phyloP scores from a whole-genome alignment of 768 basidiomycete genomes.

The Trichaptum fuscoviolaceum region DNA sequence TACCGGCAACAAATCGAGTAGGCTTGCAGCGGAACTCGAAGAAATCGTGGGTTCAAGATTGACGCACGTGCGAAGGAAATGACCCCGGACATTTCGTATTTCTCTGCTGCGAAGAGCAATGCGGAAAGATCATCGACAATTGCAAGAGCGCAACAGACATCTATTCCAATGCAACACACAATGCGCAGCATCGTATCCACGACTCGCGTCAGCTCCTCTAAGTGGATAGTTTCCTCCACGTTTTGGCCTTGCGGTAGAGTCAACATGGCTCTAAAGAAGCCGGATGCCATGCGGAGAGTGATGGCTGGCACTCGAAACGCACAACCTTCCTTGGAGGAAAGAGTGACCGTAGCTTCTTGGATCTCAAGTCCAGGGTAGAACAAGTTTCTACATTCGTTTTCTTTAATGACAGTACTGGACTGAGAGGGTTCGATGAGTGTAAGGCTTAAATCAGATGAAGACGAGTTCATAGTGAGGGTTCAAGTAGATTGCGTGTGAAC shows the following conservation, averaged over 20 bases:
- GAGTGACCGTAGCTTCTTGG: background rate
- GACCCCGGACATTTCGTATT: slow-evolving; percentile 42
- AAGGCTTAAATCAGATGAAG: no score
- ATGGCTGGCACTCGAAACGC: background rate
- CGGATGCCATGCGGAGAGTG: background rate
- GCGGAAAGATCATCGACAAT: slow-evolving; percentile 35
- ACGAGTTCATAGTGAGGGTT: no score
- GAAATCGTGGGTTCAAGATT: slow-evolving; percentile 37
- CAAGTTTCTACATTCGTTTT: background rate
- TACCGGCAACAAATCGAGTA: slow-evolving; percentile 41
- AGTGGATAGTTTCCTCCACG: background rate
- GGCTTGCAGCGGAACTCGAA: slow-evolving; percentile 38
- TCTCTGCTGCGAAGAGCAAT: slow-evolving; percentile 36
- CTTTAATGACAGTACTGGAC: background rate
- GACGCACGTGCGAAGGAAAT: slow-evolving; percentile 37
- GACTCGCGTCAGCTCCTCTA: background rate
- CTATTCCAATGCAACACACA: slow-evolving; percentile 23
- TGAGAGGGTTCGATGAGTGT: no score
- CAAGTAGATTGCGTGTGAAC: no score
- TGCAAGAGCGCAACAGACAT: slow-evolving; percentile 31
- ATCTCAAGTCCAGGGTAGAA: background rate
- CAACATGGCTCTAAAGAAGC: background rate
- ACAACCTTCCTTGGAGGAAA: background rate
- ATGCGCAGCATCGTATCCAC: background rate
- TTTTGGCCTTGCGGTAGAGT: background rate